Conservation (phyloP, 2,329 filamentous ascomycete species). For the Trichoderma arundinaceum region DNA sequence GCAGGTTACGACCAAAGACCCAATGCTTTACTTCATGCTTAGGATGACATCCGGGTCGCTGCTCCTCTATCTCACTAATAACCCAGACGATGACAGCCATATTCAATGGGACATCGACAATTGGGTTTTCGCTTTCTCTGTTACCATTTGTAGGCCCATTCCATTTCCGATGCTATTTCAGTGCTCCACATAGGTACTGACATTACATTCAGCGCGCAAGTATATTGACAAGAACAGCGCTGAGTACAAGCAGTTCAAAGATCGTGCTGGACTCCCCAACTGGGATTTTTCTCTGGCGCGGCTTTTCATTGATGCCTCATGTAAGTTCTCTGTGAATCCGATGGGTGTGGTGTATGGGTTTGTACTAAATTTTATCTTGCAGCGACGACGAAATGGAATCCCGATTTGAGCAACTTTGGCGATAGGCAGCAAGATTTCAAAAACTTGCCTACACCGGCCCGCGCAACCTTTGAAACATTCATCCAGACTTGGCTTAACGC, state of each 20-base stretch:
- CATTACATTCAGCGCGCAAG: not conserved
- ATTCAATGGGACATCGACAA: not conserved
- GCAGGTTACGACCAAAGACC: not conserved
- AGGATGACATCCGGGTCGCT: not conserved
- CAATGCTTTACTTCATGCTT: constrained; percentile 1
- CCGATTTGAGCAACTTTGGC: not conserved
- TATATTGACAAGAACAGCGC: not conserved
- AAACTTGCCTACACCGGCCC: not conserved
- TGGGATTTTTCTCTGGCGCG: not conserved
- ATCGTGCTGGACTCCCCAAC: not conserved
- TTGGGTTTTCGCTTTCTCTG: constrained; percentile 4
- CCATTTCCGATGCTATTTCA: not conserved
- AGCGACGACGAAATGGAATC: not conserved
- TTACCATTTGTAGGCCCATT: not conserved
- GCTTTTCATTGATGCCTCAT: constrained; percentile 5
- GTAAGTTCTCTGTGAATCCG: not conserved
- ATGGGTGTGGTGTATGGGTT: too few species aligned
- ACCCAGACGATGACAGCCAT: not conserved
- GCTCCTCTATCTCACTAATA: not conserved
- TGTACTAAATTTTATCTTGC: not conserved
- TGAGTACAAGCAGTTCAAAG: not conserved
- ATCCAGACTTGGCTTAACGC: not conserved
- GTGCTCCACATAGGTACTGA: not conserved
- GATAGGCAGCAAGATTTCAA: not conserved
- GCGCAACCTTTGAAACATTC: not conserved